Percentiles rank a stretch among this genome's conserved stretches.
These are phyloP conservation scores for Pterula multifida DNA, from an alignment of 1,284 basidiomycete species.

Conservation along the genomic window DNA sequence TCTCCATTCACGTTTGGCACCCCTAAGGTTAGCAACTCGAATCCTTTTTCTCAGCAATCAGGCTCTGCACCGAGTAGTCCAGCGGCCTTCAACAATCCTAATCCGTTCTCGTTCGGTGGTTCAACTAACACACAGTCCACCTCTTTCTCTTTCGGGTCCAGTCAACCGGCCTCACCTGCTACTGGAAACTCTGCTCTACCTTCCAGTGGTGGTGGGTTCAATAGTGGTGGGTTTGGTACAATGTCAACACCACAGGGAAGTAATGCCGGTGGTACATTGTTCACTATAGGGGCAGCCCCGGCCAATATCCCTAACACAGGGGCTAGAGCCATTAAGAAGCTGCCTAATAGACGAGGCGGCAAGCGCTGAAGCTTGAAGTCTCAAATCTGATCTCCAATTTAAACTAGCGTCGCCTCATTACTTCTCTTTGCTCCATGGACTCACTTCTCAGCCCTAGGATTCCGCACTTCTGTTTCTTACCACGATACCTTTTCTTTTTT, in stretches of 20 bases:
- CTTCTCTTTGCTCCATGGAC: neutral
- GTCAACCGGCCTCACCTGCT: constrained; percentile 49
- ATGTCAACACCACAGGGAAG: constrained; percentile 20
- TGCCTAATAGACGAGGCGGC: constrained; percentile 32
- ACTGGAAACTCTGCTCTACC: constrained; percentile 20
- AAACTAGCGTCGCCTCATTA: neutral
- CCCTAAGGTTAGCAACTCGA: constrained; percentile 1
- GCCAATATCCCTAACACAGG: constrained; percentile 14
- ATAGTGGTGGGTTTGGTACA: constrained; percentile 13
- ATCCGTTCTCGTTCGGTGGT: constrained; percentile 12
- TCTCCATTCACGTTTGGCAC: constrained; percentile 28
- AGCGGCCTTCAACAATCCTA: constrained; percentile 3
- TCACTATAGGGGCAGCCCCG: constrained; percentile 46
- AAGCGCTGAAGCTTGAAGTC: constrained; percentile 25
- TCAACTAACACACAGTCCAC: constrained; percentile 18
- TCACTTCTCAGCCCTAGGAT: too few species aligned
- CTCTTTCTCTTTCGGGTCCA: constrained; percentile 26
- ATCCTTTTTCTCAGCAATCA: constrained; percentile 4
- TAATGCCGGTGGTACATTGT: constrained; percentile 27
- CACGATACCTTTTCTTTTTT: too few species aligned
- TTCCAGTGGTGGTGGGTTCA: constrained; percentile 28
- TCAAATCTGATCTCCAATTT: neutral
- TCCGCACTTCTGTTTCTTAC: too few species aligned
- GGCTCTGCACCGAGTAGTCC: constrained; percentile 8
- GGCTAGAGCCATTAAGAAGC: constrained; percentile 32